Evolutionary conservation across 2,329 filamentous ascomycete genomes (phyloP).

Genomic region (Sphaerulina vaccinii): DNA sequence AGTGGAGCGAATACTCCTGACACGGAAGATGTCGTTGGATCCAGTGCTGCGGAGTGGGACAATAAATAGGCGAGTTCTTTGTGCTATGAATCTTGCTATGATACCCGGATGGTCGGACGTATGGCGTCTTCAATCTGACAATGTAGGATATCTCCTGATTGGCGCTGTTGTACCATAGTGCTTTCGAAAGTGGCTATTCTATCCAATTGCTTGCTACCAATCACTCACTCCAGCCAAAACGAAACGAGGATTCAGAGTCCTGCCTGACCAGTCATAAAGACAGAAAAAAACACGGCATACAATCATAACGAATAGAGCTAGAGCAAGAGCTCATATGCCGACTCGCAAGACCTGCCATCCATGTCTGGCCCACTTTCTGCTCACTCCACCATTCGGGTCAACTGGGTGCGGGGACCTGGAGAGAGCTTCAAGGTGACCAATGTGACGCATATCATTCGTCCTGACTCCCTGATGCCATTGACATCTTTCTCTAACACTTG

Average conservation of each 20-base stretch:
- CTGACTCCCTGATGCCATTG: conserved; percentile 15
- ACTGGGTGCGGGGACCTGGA: too few relatives aligned
- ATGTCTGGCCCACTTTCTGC: too few relatives aligned
- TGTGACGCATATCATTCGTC: conserved; percentile 21
- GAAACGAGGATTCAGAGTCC: too few relatives aligned
- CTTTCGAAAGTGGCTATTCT: neutral
- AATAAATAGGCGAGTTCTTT: conserved; percentile 15
- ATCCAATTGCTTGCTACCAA: too few relatives aligned
- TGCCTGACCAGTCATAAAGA: too few relatives aligned
- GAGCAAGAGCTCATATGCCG: too few relatives aligned
- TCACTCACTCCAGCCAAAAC: too few relatives aligned
- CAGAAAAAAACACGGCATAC: too few relatives aligned
- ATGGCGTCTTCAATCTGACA: too few relatives aligned
- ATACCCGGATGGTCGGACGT: conserved; percentile 14
- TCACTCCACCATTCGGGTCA: too few relatives aligned
- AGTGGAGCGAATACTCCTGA: conserved; percentile 9
- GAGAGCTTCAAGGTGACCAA: conserved; percentile 10
- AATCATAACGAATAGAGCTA: too few relatives aligned
- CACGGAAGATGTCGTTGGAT: conserved; percentile 6
- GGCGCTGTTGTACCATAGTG: conserved; percentile 13
- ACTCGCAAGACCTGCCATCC: too few relatives aligned
- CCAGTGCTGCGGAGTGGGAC: conserved; percentile 11
- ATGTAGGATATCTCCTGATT: conserved; percentile 5
- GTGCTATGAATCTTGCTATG: conserved; percentile 13
- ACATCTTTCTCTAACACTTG: conserved; percentile 14